These are phyloP conservation scores for Nannochloropsis granulata DNA, from an alignment of 108 stramenopile species.

Conservation along the genomic window DNA sequence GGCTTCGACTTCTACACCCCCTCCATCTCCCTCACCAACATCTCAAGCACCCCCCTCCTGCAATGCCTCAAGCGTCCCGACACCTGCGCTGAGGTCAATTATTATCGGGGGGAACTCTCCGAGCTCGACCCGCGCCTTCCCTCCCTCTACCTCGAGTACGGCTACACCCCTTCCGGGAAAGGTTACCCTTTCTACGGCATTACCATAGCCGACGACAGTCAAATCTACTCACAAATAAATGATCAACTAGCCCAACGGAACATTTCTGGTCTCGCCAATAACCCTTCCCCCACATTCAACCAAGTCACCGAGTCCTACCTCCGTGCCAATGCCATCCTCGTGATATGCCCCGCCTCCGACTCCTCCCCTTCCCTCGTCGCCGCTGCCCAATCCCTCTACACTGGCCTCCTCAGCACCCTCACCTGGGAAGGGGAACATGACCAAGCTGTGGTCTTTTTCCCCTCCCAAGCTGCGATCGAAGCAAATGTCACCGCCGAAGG, in stretches of 20 bases:
- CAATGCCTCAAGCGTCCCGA: conserved; percentile 6
- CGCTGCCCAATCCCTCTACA: neutral
- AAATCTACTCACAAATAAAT: conserved; percentile 12
- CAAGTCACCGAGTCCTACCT: neutral
- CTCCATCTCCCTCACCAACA: neutral
- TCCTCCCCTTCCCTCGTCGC: neutral
- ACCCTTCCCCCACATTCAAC: conserved; percentile 25
- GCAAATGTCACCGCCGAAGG: conserved; percentile 20
- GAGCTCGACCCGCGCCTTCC: neutral
- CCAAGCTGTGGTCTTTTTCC: conserved; percentile 8
- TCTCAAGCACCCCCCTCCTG: neutral
- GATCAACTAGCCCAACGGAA: neutral
- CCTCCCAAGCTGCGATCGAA: conserved; percentile 23
- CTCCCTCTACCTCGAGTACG: conserved; percentile 7
- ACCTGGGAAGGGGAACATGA: neutral
- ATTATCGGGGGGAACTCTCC: neutral
- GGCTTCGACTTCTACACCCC: conserved; percentile 8
- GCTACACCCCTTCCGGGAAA: conserved; percentile 7
- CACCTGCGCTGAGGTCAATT: neutral
- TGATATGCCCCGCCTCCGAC: conserved; percentile 5
- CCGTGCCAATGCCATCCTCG: conserved; percentile 11
- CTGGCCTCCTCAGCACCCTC: neutral
- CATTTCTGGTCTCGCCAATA: neutral
- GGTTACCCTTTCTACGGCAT: conserved; percentile 30
- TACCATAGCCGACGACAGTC: conserved; percentile 30